Base-by-base conservation (phyloP, 495 filamentous ascomycete genomes). In the Monascus purpureus region DNA sequence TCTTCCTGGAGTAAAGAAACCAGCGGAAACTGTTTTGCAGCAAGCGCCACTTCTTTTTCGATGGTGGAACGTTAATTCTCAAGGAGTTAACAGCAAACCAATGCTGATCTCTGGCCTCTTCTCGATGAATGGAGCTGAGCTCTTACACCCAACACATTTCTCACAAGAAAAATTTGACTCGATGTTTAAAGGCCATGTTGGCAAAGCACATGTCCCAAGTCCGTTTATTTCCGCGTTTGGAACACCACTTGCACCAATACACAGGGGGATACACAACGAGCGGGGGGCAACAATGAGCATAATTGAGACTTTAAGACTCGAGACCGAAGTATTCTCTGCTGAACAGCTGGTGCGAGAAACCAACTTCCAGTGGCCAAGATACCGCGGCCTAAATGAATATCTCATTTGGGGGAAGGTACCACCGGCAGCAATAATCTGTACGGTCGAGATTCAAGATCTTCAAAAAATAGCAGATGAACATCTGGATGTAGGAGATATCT, bases 171-270 rank as follows among this genome's bases (percentile, higher is more conserved):
- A 46, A 3, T 59, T 58, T 20, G 14, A 50, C 0, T 7, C 36
- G 0, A 37, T 36, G 6, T 35, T 63, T 13, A 24, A 26, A 2
- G 43, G 32, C 1, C 59, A 63, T 37, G 43, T 53, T 0, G 33
- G 36, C 0, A 51, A 38, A 9, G 17, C 36, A 6, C 17, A 36
- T 1, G 20, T 36, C 1, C 28, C 29, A 0, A 40, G 49, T 0
- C 59, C 59, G 0, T 60, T 63, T 11, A 59, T 64, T 5, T 64
- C 59, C 0, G 47, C 50, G 0, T 52, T 39, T 4, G 26, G 12
- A 0, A 37, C 41, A 0, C 43, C 47, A 3, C 32, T 61, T 1
- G 30, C 49, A 1, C 57, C 59, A 1, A 28, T 64, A 0, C 59
- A 64, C 31, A 36, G 57, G 18, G 49, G 43, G 0, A n/a, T 61